phyloP scores from a whole-genome alignment of 2,329 filamentous ascomycete genomes.

The Huntiella moniliformis region DNA sequence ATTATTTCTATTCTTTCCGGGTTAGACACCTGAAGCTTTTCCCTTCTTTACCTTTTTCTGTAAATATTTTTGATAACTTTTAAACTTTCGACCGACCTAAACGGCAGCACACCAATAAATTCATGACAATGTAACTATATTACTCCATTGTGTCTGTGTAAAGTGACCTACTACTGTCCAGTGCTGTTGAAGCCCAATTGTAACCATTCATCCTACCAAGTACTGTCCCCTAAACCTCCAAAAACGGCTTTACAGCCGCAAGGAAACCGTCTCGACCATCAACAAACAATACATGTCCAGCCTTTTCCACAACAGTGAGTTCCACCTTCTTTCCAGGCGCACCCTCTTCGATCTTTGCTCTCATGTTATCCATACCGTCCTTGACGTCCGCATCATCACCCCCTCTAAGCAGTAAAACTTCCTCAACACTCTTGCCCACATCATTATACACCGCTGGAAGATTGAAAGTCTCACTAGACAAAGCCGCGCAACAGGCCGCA shows the following conservation, averaged over 20 bases:
- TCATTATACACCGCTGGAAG: slow-evolving; percentile 19
- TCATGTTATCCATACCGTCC: slow-evolving; percentile 21
- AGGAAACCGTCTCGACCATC: slow-evolving; percentile 20
- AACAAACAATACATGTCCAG: slow-evolving; percentile 23
- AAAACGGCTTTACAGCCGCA: slow-evolving; percentile 15
- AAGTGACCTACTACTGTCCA: no score
- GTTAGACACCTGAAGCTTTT: background rate
- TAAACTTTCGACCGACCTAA: background rate
- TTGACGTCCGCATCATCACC: slow-evolving; percentile 25
- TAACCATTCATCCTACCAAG: background rate
- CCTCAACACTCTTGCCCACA: slow-evolving; percentile 19
- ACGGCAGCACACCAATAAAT: background rate
- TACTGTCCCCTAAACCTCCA: slow-evolving; percentile 9
- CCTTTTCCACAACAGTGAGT: slow-evolving; percentile 19
- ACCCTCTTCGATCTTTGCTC: slow-evolving; percentile 19
- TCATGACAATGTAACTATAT: no score
- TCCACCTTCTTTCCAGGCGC: slow-evolving; percentile 17
- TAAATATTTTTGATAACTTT: background rate
- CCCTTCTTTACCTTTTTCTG: no score
- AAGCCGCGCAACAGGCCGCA: slow-evolving; percentile 23
- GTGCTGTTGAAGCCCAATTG: slow-evolving; percentile 1
- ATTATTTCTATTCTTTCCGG: background rate
- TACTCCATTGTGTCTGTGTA: no score
- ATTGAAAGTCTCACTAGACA: slow-evolving; percentile 22
- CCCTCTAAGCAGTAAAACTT: slow-evolving; percentile 22